These are phyloP conservation scores for Cytospora leucostoma DNA, from an alignment of 2,329 filamentous ascomycete genomes.

Conservation along the genomic window DNA sequence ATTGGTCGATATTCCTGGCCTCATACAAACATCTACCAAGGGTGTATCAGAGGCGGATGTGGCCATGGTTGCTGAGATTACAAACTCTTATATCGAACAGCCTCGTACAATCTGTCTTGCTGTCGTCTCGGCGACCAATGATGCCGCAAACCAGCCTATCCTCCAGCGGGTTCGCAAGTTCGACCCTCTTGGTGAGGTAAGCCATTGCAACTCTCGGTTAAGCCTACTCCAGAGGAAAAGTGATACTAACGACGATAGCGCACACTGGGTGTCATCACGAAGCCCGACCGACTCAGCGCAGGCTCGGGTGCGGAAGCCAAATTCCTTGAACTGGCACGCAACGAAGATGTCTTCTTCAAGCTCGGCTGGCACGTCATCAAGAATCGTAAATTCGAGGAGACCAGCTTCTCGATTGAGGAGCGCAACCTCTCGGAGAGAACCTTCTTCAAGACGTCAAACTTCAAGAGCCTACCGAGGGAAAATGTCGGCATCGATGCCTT, in stretches of 20 bases:
- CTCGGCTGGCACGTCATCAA: conserved; percentile 49
- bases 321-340: conserved; percentile 16
- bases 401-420: neutral
- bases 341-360: conserved; percentile 27
- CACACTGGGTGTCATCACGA: conserved; percentile 15
- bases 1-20: conserved; percentile 12
- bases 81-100: conserved; percentile 2
- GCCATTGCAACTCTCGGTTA: neutral
- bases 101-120: conserved; percentile 16
- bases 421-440: conserved; percentile 2
- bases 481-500: conserved; percentile 1
- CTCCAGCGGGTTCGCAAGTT: conserved; percentile 5
- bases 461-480: neutral
- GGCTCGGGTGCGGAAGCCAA: conserved; percentile 10
- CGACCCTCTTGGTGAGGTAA: conserved; percentile 8
- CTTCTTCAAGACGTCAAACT: neutral
- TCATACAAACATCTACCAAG: conserved; percentile 14
- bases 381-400: conserved; percentile 60
- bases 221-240: too few species aligned
- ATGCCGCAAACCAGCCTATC: conserved; percentile 20
- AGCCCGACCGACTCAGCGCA: neutral
- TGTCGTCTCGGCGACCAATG: conserved; percentile 4
- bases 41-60: conserved; percentile 3
- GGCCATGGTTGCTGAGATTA: neutral
- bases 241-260: neutral